phyloP scores from a whole-genome alignment of 2,329 filamentous ascomycete genomes.

The Pleurostoma richardsiae region DNA sequence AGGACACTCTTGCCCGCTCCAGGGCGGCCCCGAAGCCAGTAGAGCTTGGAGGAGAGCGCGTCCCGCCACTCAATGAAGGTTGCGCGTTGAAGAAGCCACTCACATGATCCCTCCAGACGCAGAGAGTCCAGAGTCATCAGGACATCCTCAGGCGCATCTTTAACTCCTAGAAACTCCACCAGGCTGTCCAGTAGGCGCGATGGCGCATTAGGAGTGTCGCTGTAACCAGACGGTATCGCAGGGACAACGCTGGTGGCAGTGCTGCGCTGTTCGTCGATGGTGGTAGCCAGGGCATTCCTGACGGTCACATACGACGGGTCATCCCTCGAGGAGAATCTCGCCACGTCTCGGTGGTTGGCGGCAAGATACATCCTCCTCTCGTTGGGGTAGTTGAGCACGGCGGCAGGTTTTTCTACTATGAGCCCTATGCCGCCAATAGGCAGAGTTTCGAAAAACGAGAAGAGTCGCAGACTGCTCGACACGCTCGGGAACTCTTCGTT shows the following conservation, averaged over 20 bases:
- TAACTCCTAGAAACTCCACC: slow-evolving; percentile 5
- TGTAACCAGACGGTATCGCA: not conserved
- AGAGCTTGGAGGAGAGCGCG: not conserved
- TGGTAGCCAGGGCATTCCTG: slow-evolving; percentile 16
- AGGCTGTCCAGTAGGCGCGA: not conserved
- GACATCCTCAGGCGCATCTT: slow-evolving; percentile 11
- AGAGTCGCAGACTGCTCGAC: slow-evolving; percentile 14
- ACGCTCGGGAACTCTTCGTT: slow-evolving; percentile 26
- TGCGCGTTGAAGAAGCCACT: slow-evolving; percentile 7
- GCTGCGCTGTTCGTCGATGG: slow-evolving; percentile 3
- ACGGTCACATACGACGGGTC: slow-evolving; percentile 19
- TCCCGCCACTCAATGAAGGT: slow-evolving; percentile 7
- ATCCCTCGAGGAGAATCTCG: slow-evolving; percentile 13
- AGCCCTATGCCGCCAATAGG: slow-evolving; percentile 16
- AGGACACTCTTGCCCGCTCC: slow-evolving; percentile 15
- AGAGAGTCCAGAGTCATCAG: slow-evolving; percentile 4
- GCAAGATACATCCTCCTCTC: slow-evolving; percentile 19
- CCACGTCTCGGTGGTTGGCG: slow-evolving; percentile 22
- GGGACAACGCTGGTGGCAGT: not conserved
- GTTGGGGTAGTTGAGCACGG: slow-evolving; percentile 20
- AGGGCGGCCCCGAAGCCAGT: slow-evolving; percentile 13
- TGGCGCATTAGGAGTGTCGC: not conserved
- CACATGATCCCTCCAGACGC: slow-evolving; percentile 5
- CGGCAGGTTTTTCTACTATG: slow-evolving; percentile 23
- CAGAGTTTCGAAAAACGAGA: slow-evolving; percentile 25